Base-by-base conservation (phyloP, 208 protist species). In the Trypanosomatidae sp. region DNA sequence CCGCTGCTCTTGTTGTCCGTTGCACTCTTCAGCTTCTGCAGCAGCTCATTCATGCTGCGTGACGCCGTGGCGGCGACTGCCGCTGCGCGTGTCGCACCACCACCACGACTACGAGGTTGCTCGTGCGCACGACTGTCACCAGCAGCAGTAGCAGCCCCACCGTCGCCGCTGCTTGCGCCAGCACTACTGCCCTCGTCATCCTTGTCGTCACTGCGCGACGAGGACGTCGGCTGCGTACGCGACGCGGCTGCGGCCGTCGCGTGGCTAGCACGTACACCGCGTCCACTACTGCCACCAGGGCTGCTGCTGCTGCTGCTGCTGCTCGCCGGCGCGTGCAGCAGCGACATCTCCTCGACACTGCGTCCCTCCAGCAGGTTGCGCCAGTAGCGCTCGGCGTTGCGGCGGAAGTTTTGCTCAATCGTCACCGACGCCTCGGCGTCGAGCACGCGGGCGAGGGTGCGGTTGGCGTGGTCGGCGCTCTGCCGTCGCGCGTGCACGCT, bases 311-410 rank as follows among this genome's bases (percentile, higher is more conserved):
- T 55, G 27, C 33, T 23, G 27, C 46, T 26, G 51, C 45, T 38
- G 38, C 26, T 39, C 43, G 39, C 33, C 7, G 24, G 35, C 19
- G 16, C 20, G 41, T n/a, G 10, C 33, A 50, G 43, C 22, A 43
- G 19, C 42, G 15, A 10, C 16, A 35, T 26, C 32, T 88, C 75
- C 38, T 88, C 73, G 1, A 42, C 25, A 38, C 53, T 61, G 35
- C 75, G 74, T 2, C 75, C 78, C 6, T 92, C 78, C 16, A 92
- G 44, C 20, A 92, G 64, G 35, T 72, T 74, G 22, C 76, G 71
- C 79, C 83, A 92, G 66, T 92, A 88, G 33, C 83, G 71, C 50
- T 92, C 78, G 42, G 78, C 71, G 52, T 92, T 92, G 24, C 75
- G 67, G 24, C 78, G 68, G 56, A 92, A 92, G 28, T 92, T 78